phyloP scores from a whole-genome alignment of 176 grass and related monocot genomes.

The Juncus effusus region DNA sequence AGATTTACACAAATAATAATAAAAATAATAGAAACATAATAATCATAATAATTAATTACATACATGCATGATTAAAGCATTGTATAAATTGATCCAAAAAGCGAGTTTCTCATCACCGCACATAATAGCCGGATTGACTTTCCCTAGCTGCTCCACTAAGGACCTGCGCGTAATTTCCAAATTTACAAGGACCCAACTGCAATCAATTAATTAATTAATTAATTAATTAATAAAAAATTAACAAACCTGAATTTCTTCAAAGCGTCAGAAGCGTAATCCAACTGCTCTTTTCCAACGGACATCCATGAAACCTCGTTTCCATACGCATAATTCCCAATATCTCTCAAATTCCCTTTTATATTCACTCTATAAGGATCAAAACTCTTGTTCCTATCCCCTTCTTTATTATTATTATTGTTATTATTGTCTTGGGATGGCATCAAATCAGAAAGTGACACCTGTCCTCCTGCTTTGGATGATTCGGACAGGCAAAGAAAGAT shows the following conservation, averaged over 20 bases:
- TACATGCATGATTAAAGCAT: constrained; percentile 99
- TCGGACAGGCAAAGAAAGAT: constrained; percentile 91
- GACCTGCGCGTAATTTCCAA: constrained; percentile 52
- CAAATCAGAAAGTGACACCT: constrained; percentile 76
- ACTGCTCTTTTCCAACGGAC: constrained; percentile 93
- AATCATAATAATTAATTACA: constrained; percentile 35
- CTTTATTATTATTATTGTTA: constrained; percentile 44
- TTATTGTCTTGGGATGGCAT: constrained; percentile 51
- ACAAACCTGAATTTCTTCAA: constrained; percentile 93
- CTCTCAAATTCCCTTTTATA: constrained; percentile 55
- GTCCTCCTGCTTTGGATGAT: constrained; percentile 70
- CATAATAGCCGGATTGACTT: constrained; percentile 61
- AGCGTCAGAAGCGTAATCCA: constrained; percentile 93
- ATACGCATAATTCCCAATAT: constrained; percentile 66
- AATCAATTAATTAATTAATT: too few relatives aligned
- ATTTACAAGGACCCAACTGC: background rate
- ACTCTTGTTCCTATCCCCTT: constrained; percentile 38
- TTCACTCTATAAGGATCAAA: constrained; percentile 89
- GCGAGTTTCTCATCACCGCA: constrained; percentile 68
- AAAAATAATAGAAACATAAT: constrained; percentile 13
- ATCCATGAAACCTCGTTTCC: constrained; percentile 90
- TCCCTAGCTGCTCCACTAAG: constrained; percentile 93
- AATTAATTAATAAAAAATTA: constrained; percentile 4
- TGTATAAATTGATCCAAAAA: constrained; percentile 98
- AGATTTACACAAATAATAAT: constrained; percentile 18